A percentile compares a stretch with the other conserved stretches of the same genome.
Conservation (phyloP, 257 asterid genomes). For the Nicotiana knightiana region DNA sequence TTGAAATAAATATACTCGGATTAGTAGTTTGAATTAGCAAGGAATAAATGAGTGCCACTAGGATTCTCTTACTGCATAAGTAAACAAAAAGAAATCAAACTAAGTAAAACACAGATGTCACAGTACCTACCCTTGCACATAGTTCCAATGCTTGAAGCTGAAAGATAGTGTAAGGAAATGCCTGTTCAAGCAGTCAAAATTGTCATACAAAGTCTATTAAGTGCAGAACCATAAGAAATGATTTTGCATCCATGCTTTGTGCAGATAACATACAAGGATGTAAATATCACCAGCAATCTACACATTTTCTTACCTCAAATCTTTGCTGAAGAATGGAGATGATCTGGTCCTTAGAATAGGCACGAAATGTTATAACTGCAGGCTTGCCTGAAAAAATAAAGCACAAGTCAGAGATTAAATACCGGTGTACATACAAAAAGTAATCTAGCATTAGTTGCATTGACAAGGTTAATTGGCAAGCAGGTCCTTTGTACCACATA, state of each 20-base stretch:
- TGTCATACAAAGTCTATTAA: neutral
- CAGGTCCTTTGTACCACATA: neutral
- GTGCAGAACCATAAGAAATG: neutral
- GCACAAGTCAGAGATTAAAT: neutral
- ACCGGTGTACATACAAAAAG: neutral
- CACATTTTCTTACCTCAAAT: constrained; percentile 41
- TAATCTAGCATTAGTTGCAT: constrained; percentile 4
- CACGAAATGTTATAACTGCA: constrained; percentile 71
- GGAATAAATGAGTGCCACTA: neutral
- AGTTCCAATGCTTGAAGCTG: constrained; percentile 94
- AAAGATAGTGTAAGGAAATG: constrained; percentile 62
- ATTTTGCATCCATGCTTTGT: neutral
- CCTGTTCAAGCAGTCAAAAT: constrained; percentile 41
- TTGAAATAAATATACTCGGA: neutral
- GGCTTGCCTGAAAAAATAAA: constrained; percentile 70
- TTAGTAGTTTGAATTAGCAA: neutral
- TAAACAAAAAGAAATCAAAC: constrained; percentile 18
- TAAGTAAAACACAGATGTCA: constrained; percentile 11
- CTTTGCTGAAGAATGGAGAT: constrained; percentile 74
- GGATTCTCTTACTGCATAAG: constrained; percentile 5
- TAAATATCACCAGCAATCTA: neutral
- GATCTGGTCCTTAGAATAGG: constrained; percentile 94
- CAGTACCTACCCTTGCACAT: constrained; percentile 75
- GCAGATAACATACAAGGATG: neutral
- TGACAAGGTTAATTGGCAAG: neutral